A percentile compares a stretch with the other conserved stretches of the same genome.
Conservation (phyloP, 2,329 filamentous ascomycete species). For the Venturia oleaginea region DNA sequence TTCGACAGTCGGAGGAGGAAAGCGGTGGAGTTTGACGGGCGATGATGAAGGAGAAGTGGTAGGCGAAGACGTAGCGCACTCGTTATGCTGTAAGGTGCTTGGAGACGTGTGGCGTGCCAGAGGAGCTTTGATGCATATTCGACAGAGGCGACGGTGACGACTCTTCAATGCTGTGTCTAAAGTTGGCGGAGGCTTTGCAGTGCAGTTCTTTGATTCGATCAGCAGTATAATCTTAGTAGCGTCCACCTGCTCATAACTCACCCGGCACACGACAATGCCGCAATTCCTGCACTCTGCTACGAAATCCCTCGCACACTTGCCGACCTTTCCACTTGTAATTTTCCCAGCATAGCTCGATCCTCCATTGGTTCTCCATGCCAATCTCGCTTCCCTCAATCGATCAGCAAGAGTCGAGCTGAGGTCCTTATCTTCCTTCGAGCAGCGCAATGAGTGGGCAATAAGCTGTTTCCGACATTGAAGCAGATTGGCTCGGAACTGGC, state of each 20-base stretch:
- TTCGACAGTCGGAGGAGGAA: conserved; percentile 8
- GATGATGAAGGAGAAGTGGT: conserved; percentile 20
- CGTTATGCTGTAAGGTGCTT: conserved; percentile 18
- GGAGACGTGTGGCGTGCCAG: conserved; percentile 43
- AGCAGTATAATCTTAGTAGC: background rate
- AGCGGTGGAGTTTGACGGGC: conserved; percentile 1
- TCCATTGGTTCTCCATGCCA: conserved; percentile 19
- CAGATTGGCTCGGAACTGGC: conserved; percentile 66
- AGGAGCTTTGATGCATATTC: conserved; percentile 63
- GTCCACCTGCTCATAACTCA: conserved; percentile 35
- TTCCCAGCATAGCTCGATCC: conserved; percentile 21
- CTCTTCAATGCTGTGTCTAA: conserved; percentile 53
- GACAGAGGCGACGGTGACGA: conserved; percentile 74
- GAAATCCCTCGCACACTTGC: conserved; percentile 77
- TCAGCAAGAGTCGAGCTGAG: conserved; percentile 44
- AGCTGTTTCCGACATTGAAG: conserved; percentile 70
- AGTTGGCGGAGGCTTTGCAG: conserved; percentile 65
- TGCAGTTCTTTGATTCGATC: conserved; percentile 61
- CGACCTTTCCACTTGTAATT: conserved; percentile 57
- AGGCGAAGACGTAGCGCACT: conserved; percentile 17
- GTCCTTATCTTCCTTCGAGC: conserved; percentile 57
- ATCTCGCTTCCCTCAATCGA: conserved; percentile 21
- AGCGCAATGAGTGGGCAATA: conserved; percentile 66
- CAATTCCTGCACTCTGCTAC: conserved; percentile 77
- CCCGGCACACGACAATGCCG: conserved; percentile 68